Evolutionary conservation across 352 stramenopile genomes (phyloP).

Genomic region (Chrysophaeum taylorii): DNA sequence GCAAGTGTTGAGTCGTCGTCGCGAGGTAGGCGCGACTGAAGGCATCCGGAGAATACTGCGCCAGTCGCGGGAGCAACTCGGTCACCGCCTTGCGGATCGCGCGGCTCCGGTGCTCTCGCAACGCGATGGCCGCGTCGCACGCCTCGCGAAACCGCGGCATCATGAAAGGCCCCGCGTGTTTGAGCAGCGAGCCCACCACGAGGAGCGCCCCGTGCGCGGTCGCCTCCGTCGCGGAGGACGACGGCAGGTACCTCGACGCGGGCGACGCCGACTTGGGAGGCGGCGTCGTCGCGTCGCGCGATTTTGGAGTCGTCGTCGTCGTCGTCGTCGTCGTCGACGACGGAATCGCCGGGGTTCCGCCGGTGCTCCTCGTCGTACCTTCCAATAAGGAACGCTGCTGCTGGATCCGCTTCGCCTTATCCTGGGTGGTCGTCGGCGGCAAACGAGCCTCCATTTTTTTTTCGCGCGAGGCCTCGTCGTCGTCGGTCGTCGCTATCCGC

Average conservation of each 20-base stretch:
- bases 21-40: slow-evolving; percentile 86
- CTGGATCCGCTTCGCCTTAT: too few species aligned
- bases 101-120: slow-evolving; percentile 74
- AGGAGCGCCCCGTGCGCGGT: slow-evolving; percentile 83
- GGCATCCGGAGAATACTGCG: slow-evolving; percentile 72
- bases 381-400: too few species aligned
- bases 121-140: slow-evolving; percentile 78
- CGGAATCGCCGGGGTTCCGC: too few species aligned
- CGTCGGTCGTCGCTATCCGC: too few species aligned
- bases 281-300: too few species aligned
- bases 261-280: too few species aligned
- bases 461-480: too few species aligned
- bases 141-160: slow-evolving; percentile 88
- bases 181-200: slow-evolving; percentile 80
- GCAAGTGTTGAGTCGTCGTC: slow-evolving; percentile 59
- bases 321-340: too few species aligned
- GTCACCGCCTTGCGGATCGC: slow-evolving; percentile 67
- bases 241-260: slow-evolving; percentile 72
- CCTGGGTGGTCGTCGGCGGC: too few species aligned
- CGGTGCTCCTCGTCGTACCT: too few species aligned
- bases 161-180: slow-evolving; percentile 90
- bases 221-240: slow-evolving; percentile 17
- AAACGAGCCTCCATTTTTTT: too few species aligned
- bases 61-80: slow-evolving; percentile 78
- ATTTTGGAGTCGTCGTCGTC: too few species aligned